Percentiles rank a stretch among this genome's conserved stretches.
phyloP scores from a whole-genome alignment of 2,329 filamentous ascomycete species.

The Lachnellula subtilissima region DNA sequence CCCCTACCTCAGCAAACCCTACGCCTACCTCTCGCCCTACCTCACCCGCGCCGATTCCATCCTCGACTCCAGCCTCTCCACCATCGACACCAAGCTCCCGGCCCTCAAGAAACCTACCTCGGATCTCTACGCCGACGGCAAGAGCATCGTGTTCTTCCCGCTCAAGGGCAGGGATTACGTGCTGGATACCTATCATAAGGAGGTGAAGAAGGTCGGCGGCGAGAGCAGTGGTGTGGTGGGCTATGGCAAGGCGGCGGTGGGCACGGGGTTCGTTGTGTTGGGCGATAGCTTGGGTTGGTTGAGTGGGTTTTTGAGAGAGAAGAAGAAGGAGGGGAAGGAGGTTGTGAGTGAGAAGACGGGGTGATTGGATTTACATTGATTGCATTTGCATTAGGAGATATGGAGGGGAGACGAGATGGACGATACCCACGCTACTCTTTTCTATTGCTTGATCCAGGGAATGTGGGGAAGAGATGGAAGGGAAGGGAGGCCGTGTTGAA shows the following conservation, averaged over 20 bases:
- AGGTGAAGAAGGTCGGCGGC: slow-evolving; percentile 60
- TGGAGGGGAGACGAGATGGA: not conserved
- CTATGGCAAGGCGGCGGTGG: slow-evolving; percentile 64
- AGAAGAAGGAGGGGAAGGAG: slow-evolving; percentile 59
- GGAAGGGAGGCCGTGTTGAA: too few species aligned
- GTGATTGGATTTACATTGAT: not conserved
- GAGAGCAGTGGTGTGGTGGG: slow-evolving; percentile 53
- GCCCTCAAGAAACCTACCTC: slow-evolving; percentile 70
- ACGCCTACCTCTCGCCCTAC: slow-evolving; percentile 79
- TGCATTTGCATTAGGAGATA: not conserved
- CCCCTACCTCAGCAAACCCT: slow-evolving; percentile 73
- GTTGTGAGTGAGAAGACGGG: slow-evolving; percentile 42
- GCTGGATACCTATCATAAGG: slow-evolving; percentile 49
- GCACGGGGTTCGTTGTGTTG: slow-evolving; percentile 62
- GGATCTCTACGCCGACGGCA: slow-evolving; percentile 62
- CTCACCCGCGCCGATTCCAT: slow-evolving; percentile 75
- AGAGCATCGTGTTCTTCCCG: slow-evolving; percentile 57
- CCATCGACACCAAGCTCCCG: slow-evolving; percentile 67
- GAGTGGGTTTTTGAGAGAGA: slow-evolving; percentile 51
- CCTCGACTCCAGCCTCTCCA: slow-evolving; percentile 65
- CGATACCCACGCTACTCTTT: slow-evolving; percentile 1
- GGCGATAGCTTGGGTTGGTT: slow-evolving; percentile 60
- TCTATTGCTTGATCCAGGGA: not conserved
- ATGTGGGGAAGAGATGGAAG: too few species aligned
- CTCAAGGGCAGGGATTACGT: slow-evolving; percentile 60